These are phyloP conservation scores for Calycina marina DNA, from an alignment of 2,329 filamentous ascomycete genomes.

Conservation along the genomic window DNA sequence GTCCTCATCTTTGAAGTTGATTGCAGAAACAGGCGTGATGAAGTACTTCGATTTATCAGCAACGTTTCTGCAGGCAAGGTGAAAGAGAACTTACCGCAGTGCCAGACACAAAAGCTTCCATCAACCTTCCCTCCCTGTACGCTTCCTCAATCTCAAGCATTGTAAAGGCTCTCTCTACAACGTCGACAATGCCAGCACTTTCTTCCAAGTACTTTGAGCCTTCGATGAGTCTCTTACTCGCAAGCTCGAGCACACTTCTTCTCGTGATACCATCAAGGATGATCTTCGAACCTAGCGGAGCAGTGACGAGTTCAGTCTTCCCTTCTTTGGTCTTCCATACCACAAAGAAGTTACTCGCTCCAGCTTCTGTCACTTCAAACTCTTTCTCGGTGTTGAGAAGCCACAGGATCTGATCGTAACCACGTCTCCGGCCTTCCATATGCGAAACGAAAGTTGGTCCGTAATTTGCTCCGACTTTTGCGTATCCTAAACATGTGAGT, in stretches of 20 bases:
- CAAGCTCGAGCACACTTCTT: constrained; percentile 62
- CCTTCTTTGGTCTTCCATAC: constrained; percentile 57
- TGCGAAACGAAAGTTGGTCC: constrained; percentile 70
- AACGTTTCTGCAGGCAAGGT: background rate
- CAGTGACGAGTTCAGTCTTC: constrained; percentile 60
- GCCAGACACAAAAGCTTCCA: constrained; percentile 76
- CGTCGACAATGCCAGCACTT: constrained; percentile 37
- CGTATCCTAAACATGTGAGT: no score
- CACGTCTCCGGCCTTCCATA: constrained; percentile 51
- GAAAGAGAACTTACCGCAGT: constrained; percentile 53
- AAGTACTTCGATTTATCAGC: constrained; percentile 39
- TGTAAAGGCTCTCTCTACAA: constrained; percentile 70
- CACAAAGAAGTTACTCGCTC: constrained; percentile 84
- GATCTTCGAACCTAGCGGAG: constrained; percentile 65
- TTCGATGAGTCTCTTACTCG: constrained; percentile 41
- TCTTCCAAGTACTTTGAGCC: constrained; percentile 15
- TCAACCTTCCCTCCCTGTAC: constrained; percentile 54
- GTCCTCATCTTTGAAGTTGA: constrained; percentile 51
- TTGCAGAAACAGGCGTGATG: constrained; percentile 50
- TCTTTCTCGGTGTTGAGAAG: constrained; percentile 49
- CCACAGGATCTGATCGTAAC: constrained; percentile 86
- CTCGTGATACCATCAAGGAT: constrained; percentile 81
- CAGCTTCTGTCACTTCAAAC: constrained; percentile 61
- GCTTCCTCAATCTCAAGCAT: constrained; percentile 67
- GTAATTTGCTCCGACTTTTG: constrained; percentile 89